These are phyloP conservation scores for Scytalidium lignicola DNA, from an alignment of 2,329 filamentous ascomycete genomes.

Conservation along the genomic window DNA sequence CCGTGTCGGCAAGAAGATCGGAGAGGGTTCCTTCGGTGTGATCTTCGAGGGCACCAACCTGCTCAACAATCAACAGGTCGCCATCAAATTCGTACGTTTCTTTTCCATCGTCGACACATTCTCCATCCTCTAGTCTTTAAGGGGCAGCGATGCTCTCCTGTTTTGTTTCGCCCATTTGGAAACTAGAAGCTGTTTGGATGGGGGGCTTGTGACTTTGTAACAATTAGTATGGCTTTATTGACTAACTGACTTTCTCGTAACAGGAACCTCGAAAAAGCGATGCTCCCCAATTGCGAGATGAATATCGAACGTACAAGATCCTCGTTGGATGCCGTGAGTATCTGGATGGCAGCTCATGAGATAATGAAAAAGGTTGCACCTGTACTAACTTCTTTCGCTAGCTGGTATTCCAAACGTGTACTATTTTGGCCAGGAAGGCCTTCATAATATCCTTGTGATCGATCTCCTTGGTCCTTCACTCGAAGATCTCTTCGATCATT, in stretches of 20 bases:
- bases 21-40: conserved; percentile 96
- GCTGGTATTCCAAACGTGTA: conserved; percentile 99
- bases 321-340: conserved; percentile 96
- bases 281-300: conserved; percentile 93
- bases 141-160: background rate
- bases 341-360: conserved; percentile 6
- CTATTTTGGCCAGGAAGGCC: conserved; percentile 97
- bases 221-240: too few relatives aligned
- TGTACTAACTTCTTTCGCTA: conserved; percentile 33
- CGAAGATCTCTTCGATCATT: conserved; percentile 96
- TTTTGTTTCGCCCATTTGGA: too few relatives aligned
- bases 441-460: conserved; percentile 98
- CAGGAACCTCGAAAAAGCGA: conserved; percentile 98
- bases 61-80: conserved; percentile 97
- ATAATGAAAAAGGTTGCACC: conserved; percentile 25
- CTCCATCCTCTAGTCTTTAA: background rate
- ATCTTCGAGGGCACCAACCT: conserved; percentile 99
- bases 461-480: conserved; percentile 91
- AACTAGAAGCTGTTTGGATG: too few relatives aligned
- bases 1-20: conserved; percentile 98
- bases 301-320: conserved; percentile 99
- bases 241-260: background rate
- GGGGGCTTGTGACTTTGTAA: background rate
- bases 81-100: conserved; percentile 91
- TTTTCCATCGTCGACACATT: conserved; percentile 3